phyloP scores from a whole-genome alignment of 345 rosid species.

The Heritiera littoralis region DNA sequence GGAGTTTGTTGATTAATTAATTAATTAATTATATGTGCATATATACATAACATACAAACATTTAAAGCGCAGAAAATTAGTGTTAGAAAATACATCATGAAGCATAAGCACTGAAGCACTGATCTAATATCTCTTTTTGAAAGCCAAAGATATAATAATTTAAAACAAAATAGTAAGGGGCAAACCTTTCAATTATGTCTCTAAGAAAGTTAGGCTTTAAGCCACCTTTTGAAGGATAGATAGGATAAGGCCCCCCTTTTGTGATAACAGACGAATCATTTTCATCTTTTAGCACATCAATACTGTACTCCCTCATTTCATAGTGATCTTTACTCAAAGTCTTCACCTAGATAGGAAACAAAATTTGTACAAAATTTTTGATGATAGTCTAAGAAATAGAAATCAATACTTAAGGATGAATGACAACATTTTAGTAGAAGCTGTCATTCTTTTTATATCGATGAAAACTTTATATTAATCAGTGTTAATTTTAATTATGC shows the following conservation, averaged over 20 bases:
- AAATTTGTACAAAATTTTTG: constrained; percentile 18
- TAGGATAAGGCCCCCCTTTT: constrained; percentile 81
- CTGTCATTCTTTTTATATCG: constrained; percentile 2
- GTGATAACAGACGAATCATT: constrained; percentile 50
- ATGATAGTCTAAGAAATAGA: constrained; percentile 11
- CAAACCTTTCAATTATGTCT: constrained; percentile 68
- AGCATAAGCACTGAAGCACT: neutral
- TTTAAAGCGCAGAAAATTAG: neutral
- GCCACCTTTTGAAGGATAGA: constrained; percentile 94
- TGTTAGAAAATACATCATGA: neutral
- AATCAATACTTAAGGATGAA: neutral
- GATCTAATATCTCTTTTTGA: constrained; percentile 1
- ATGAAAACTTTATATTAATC: constrained; percentile 3
- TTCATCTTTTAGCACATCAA: constrained; percentile 75
- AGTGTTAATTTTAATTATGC: neutral
- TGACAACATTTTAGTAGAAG: constrained; percentile 4
- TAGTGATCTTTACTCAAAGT: constrained; percentile 67
- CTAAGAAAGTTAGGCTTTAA: constrained; percentile 65
- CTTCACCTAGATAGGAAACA: constrained; percentile 50
- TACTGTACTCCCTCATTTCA: constrained; percentile 85
- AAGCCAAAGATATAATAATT: neutral
- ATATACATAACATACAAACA: neutral
- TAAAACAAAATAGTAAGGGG: constrained; percentile 19
- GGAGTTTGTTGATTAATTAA: neutral
- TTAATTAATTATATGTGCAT: neutral